Percentiles rank a stretch among this genome's conserved stretches.
Evolutionary conservation across 2,329 filamentous ascomycete genomes (phyloP).

Genomic region (Xylariaceae sp.): DNA sequence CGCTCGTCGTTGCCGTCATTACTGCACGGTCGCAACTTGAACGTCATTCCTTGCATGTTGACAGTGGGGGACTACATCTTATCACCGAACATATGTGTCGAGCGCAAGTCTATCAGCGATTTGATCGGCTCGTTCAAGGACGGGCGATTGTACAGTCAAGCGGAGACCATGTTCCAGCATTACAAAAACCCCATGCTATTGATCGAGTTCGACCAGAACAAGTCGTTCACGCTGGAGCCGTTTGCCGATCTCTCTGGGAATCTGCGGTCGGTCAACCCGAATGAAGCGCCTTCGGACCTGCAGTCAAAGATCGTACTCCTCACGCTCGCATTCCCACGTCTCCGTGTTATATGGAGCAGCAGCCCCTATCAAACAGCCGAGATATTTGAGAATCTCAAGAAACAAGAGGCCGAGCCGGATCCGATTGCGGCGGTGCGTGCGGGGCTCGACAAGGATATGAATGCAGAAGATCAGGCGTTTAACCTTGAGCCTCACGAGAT

Average conservation of each 20-base stretch:
- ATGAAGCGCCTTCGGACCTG: constrained; percentile 62
- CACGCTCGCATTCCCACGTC: constrained; percentile 81
- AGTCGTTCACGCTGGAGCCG: constrained; percentile 89
- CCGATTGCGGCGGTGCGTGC: constrained; percentile 79
- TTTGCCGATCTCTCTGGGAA: constrained; percentile 63
- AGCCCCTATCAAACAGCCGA: constrained; percentile 94
- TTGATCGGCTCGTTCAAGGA: constrained; percentile 88
- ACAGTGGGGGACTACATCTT: constrained; percentile 96
- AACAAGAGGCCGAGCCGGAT: constrained; percentile 83
- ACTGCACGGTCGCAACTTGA: constrained; percentile 80
- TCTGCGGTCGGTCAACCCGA: constrained; percentile 57
- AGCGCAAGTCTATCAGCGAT: constrained; percentile 90
- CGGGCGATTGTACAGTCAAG: constrained; percentile 85
- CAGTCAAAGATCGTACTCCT: constrained; percentile 90
- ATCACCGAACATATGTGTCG: constrained; percentile 83
- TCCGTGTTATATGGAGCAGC: constrained; percentile 90
- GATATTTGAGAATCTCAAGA: constrained; percentile 92
- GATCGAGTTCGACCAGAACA: constrained; percentile 97
- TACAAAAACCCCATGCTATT: constrained; percentile 87
- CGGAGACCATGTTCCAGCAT: constrained; percentile 88
- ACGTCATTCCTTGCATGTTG: constrained; percentile 88
- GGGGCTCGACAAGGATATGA: constrained; percentile 63
- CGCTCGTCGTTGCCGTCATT: constrained; percentile 87
- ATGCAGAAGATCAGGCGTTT: constrained; percentile 64
- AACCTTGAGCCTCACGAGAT: constrained; percentile 87